Conservation (phyloP, 1,139 yeast genomes). For the Nakaseomyces kungkrabaensis region DNA sequence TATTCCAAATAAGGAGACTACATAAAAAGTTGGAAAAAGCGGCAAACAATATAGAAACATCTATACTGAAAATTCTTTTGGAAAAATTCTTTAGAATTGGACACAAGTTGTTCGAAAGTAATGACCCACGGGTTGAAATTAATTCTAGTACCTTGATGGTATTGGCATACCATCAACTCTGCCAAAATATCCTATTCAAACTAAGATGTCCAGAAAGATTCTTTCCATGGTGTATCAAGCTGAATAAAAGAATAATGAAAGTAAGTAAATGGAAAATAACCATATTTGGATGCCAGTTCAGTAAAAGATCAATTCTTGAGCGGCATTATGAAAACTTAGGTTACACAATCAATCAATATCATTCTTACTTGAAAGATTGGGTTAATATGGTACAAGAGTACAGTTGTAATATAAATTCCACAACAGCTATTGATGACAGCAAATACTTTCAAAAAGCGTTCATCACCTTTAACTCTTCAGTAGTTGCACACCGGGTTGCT, state of each 20-base stretch:
- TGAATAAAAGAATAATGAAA: neutral
- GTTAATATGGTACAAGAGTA: neutral
- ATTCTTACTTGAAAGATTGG: neutral
- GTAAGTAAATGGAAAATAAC: neutral
- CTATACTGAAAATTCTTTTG: conserved; percentile 24
- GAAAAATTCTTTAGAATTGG: conserved; percentile 11
- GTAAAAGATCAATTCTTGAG: neutral
- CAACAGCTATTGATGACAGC: neutral
- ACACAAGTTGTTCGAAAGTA: neutral
- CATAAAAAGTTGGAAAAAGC: conserved; percentile 32
- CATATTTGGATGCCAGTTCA: neutral
- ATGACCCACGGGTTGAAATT: neutral
- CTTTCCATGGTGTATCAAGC: neutral
- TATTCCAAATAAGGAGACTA: conserved; percentile 29
- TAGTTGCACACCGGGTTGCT: conserved; percentile 44
- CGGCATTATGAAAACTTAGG: conserved; percentile 2
- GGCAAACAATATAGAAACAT: conserved; percentile 35
- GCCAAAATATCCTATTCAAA: neutral
- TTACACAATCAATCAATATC: neutral
- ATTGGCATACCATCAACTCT: neutral
- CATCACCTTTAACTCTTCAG: conserved; percentile 40
- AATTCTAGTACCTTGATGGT: neutral
- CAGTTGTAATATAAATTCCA: neutral
- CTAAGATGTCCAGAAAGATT: conserved; percentile 3
- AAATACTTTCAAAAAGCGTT: conserved; percentile 35